Evolutionary conservation across 768 basidiomycete species (phyloP).

Genomic region (Chalciporus piperatus): DNA sequence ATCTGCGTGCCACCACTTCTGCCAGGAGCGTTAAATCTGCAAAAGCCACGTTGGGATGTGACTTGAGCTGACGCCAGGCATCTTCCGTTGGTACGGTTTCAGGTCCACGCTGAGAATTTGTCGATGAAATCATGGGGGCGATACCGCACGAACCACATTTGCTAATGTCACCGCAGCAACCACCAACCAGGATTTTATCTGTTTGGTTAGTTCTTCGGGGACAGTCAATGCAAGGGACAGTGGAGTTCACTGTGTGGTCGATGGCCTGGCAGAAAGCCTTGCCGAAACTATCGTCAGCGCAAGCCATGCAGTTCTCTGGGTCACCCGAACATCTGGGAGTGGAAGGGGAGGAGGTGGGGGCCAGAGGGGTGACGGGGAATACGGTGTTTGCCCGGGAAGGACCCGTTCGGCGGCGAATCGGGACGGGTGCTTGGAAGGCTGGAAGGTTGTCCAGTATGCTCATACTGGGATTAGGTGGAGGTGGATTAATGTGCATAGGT

Average conservation of each 20-base stretch:
- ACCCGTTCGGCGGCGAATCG: slow-evolving; percentile 60
- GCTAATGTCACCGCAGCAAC: slow-evolving; percentile 38
- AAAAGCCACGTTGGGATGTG: slow-evolving; percentile 85
- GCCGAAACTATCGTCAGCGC: slow-evolving; percentile 82
- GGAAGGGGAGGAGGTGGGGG: slow-evolving; percentile 29
- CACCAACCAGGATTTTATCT: slow-evolving; percentile 26
- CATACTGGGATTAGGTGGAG: slow-evolving; percentile 28
- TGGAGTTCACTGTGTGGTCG: slow-evolving; percentile 54
- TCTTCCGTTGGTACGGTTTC: slow-evolving; percentile 76
- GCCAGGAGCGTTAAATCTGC: slow-evolving; percentile 81
- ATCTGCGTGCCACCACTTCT: slow-evolving; percentile 82
- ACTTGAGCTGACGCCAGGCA: slow-evolving; percentile 82
- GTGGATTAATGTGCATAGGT: slow-evolving; percentile 26
- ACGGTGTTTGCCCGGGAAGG: slow-evolving; percentile 43
- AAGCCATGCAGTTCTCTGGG: slow-evolving; percentile 81
- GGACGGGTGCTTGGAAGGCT: slow-evolving; percentile 78
- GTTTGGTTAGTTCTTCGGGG: slow-evolving; percentile 38
- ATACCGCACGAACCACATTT: slow-evolving; percentile 32
- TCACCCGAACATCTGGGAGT: slow-evolving; percentile 72
- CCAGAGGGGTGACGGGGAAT: slow-evolving; percentile 47
- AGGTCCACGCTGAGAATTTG: slow-evolving; percentile 17
- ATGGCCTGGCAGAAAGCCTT: slow-evolving; percentile 85
- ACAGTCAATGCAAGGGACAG: slow-evolving; percentile 53
- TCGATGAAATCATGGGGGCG: slow-evolving; percentile 28
- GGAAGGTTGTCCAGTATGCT: slow-evolving; percentile 78